Percentiles rank a stretch among this genome's conserved stretches.
phyloP scores from a whole-genome alignment of 768 basidiomycete species.

The Coprinopsis sp. region DNA sequence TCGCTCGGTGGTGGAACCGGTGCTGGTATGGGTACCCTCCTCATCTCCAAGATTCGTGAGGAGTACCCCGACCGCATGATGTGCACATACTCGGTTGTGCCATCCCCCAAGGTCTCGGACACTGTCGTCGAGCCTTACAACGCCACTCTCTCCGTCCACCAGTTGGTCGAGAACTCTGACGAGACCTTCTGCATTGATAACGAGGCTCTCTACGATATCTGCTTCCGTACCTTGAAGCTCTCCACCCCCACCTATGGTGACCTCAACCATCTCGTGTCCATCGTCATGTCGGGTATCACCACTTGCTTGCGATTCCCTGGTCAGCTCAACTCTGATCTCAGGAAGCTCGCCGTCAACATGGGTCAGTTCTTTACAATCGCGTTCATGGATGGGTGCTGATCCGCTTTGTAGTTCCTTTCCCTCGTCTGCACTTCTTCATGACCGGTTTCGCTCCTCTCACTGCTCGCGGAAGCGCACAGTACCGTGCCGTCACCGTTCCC shows the following conservation, averaged over 20 bases:
- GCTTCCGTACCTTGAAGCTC: conserved; percentile 96
- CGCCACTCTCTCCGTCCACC: conserved; percentile 96
- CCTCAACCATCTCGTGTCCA: conserved; percentile 95
- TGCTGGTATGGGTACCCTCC: conserved; percentile 98
- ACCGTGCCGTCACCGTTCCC: conserved; percentile 94
- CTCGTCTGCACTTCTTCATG: conserved; percentile 99
- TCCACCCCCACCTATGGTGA: conserved; percentile 95
- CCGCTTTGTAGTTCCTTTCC: conserved; percentile 77
- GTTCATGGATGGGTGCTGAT: background rate
- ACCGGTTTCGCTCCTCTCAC: conserved; percentile 94
- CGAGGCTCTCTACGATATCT: conserved; percentile 98
- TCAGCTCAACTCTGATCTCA: conserved; percentile 97
- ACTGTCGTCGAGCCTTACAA: conserved; percentile 99
- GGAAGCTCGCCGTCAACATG: conserved; percentile 99
- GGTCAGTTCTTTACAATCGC: conserved; percentile 43
- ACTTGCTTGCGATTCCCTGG: conserved; percentile 99
- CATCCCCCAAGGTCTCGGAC: conserved; percentile 95
- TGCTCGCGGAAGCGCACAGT: conserved; percentile 89
- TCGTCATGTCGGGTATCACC: conserved; percentile 98
- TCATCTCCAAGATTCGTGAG: conserved; percentile 98
- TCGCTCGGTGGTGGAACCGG: conserved; percentile 99
- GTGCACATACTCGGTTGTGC: conserved; percentile 99
- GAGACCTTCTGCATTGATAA: conserved; percentile 99
- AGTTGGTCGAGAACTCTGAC: conserved; percentile 98
- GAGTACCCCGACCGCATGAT: conserved; percentile 99